Base-by-base conservation (phyloP, 2,329 filamentous ascomycete genomes). In the Colletotrichum coccodes region DNA sequence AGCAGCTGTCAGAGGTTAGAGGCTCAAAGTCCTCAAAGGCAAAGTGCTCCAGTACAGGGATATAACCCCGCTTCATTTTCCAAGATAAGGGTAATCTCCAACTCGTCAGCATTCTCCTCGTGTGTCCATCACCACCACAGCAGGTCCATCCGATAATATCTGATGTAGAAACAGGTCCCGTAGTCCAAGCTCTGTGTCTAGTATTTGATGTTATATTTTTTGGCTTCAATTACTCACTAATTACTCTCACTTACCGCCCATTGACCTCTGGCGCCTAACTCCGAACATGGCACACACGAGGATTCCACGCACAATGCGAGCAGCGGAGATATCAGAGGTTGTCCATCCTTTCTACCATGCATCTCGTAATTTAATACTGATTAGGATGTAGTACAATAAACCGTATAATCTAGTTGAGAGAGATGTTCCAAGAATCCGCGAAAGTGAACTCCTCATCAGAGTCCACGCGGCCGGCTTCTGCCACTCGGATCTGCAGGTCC, bases 401-500 rank as follows among this genome's bases (percentile, higher is more conserved):
- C 74, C 76, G 2, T 79, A 79, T 40, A 69, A 72, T 14, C 47
- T 79, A 6, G 71, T 67, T 1, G 59, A 59, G 14, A 69, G 60
- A 21, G 63, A 68, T 16, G 60, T 74, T 0, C 78, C 78, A 4
- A 34, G 46, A 6, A 73, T 77, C 34, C 70, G 64, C 28, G 72
- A 73, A 11, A 50, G 72, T 53, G 75, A 79, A 26, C 72, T 80
- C 4, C 74, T 80, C 21, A 64, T 81, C 63, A 72, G 72, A 32
- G 70, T 80, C 49, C 70, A 77, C 34, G 79, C 79, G 3, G 79
- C 79, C 7, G 76, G 79, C 1, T 80, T 80, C 71, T 80, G 79
- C 61, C 79, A 80, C 56, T 79, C 79, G 3, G 79, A 80, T 50
- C 70, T 78, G 9, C 79, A 80, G 60, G 78, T 79, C 9, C 64